Percentiles rank a stretch among this genome's conserved stretches.
Evolutionary conservation across 2,329 filamentous ascomycete genomes (phyloP).

Genomic region (Alternaria tenuissima): DNA sequence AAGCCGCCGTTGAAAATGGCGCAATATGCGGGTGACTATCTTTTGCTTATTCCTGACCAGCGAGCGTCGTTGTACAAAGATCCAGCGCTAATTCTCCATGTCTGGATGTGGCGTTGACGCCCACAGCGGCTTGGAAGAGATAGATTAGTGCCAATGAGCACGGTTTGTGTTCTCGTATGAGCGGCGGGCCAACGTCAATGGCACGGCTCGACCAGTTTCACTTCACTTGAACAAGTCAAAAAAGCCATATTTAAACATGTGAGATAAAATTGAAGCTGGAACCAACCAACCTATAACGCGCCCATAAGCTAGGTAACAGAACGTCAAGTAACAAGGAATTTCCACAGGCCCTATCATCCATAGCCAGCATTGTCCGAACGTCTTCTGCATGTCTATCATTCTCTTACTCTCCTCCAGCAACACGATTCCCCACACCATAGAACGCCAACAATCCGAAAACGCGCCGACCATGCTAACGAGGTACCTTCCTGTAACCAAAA

Average conservation of each 20-base stretch:
- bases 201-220: not conserved
- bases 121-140: too few species aligned
- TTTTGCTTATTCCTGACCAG: too few species aligned
- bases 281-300: not conserved
- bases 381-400: constrained; percentile 5
- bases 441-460: constrained; percentile 22
- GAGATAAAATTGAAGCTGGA: constrained; percentile 11
- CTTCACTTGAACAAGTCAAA: not conserved
- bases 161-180: too few species aligned
- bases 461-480: constrained; percentile 16
- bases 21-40: too few species aligned
- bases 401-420: constrained; percentile 5
- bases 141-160: too few species aligned
- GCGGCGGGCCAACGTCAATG: too few species aligned
- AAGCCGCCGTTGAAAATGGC: too few species aligned
- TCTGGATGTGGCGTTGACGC: too few species aligned
- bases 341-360: not conserved
- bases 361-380: constrained; percentile 7
- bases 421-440: constrained; percentile 8
- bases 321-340: constrained; percentile 1
- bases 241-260: not conserved
- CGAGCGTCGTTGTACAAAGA: too few species aligned
- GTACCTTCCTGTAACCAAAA: constrained; percentile 5
- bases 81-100: too few species aligned
- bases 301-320: not conserved